These are phyloP conservation scores for Cytospora chrysosperma DNA, from an alignment of 2,329 filamentous ascomycete genomes.

Conservation along the genomic window DNA sequence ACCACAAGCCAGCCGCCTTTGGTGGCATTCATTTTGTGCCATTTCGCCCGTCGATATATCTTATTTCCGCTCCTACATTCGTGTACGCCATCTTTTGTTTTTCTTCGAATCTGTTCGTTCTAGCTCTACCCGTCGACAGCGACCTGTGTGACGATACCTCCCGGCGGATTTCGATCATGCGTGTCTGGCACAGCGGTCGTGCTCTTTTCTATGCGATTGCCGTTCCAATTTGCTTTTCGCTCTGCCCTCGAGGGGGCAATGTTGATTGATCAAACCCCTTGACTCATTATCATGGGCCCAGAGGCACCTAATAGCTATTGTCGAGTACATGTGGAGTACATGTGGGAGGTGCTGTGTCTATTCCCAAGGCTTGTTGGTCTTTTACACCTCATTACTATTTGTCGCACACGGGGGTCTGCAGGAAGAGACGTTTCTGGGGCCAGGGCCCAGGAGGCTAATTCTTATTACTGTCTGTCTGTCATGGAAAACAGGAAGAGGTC, in stretches of 20 bases:
- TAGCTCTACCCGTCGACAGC: slow-evolving; percentile 43
- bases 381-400: not conserved
- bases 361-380: slow-evolving; percentile 9
- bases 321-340: slow-evolving; percentile 23
- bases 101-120: slow-evolving; percentile 15
- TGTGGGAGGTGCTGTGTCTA: slow-evolving; percentile 7
- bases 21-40: slow-evolving; percentile 5
- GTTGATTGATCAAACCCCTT: slow-evolving; percentile 29
- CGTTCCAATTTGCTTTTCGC: slow-evolving; percentile 32
- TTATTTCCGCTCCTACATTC: slow-evolving; percentile 16
- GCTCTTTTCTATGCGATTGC: slow-evolving; percentile 29
- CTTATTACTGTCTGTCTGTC: slow-evolving; percentile 17
- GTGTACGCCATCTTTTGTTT: slow-evolving; percentile 10
- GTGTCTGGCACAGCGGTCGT: slow-evolving; percentile 61
- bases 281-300: slow-evolving; percentile 32
- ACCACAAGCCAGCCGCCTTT: slow-evolving; percentile 12
- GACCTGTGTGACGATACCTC: slow-evolving; percentile 58
- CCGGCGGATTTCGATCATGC: slow-evolving; percentile 53
- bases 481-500: slow-evolving; percentile 6
- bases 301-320: slow-evolving; percentile 26
- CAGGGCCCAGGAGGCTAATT: slow-evolving; percentile 33
- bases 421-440: slow-evolving; percentile 23
- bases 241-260: slow-evolving; percentile 3
- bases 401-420: slow-evolving; percentile 23
- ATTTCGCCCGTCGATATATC: slow-evolving; percentile 11